Conservation (phyloP, 768 basidiomycete genomes). For the Mycena venus region DNA sequence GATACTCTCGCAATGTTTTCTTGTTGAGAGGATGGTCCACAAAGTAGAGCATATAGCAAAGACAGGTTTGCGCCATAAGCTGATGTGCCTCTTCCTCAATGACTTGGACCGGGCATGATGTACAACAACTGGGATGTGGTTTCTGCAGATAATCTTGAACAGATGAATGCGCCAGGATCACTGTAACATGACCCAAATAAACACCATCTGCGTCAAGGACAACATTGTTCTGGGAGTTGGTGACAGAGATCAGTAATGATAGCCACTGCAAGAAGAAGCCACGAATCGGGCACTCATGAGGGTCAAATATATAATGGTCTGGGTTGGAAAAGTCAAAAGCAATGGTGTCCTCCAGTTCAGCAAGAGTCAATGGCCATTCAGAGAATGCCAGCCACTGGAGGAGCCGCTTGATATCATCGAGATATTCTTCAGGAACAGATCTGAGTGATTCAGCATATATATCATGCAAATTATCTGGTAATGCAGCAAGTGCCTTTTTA, state of each 20-base stretch:
- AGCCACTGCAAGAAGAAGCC: background rate
- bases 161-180: background rate
- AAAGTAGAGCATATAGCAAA: too few relatives aligned
- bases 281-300: background rate
- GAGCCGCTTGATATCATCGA: background rate
- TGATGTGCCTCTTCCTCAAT: too few relatives aligned
- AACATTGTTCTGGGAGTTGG: too few relatives aligned
- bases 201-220: background rate
- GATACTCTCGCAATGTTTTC: too few relatives aligned
- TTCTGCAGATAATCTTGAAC: background rate
- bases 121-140: background rate
- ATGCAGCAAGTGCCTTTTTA: background rate
- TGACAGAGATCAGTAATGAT: background rate
- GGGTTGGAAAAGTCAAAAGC: background rate
- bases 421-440: background rate
- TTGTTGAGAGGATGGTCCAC: too few relatives aligned
- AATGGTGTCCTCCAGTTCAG: background rate
- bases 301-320: background rate
- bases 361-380: background rate
- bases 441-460: background rate
- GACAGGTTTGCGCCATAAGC: too few relatives aligned
- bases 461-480: background rate
- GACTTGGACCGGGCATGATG: too few relatives aligned
- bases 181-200: background rate
- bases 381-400: background rate